A percentile compares a stretch with the other conserved stretches of the same genome.
Evolutionary conservation across 495 filamentous ascomycete species (phyloP).

Genomic region (Acidomyces sp.): DNA sequence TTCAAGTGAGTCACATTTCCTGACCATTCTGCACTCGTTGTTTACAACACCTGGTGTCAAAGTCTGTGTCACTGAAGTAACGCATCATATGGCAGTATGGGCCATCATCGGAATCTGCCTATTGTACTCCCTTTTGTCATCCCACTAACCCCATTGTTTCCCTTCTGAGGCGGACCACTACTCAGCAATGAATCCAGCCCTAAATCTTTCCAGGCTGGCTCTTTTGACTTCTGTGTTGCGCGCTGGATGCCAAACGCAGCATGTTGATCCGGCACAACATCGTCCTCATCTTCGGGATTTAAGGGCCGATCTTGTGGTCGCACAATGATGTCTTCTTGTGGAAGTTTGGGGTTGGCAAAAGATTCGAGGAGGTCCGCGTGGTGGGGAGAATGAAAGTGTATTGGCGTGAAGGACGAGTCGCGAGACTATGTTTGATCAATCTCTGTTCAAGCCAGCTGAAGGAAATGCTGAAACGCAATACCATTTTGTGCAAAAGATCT

Average conservation of each 20-base stretch:
- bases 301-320: constrained; percentile 78
- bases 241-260: constrained; percentile 90
- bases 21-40: too few relatives aligned
- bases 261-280: constrained; percentile 91
- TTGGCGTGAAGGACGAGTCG: constrained; percentile 73
- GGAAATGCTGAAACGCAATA: too few relatives aligned
- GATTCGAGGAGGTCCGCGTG: constrained; percentile 86
- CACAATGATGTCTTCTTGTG: constrained; percentile 63
- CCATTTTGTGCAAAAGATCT: too few relatives aligned
- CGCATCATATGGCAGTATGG: too few relatives aligned
- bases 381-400: constrained; percentile 70
- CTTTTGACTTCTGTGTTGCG: constrained; percentile 53
- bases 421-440: constrained; percentile 50
- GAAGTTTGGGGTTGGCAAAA: constrained; percentile 24
- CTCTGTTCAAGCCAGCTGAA: too few relatives aligned
- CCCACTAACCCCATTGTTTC: too few relatives aligned
- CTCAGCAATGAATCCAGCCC: constrained; percentile 60
- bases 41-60: not conserved
- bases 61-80: not conserved
- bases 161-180: constrained; percentile 34
- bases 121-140: too few relatives aligned
- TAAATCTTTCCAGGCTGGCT: constrained; percentile 76
- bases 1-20: too few relatives aligned
- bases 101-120: too few relatives aligned
- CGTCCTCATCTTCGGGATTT: constrained; percentile 96